These are phyloP conservation scores for Pulveroboletus sp. DNA, from an alignment of 768 basidiomycete species.

Conservation along the genomic window DNA sequence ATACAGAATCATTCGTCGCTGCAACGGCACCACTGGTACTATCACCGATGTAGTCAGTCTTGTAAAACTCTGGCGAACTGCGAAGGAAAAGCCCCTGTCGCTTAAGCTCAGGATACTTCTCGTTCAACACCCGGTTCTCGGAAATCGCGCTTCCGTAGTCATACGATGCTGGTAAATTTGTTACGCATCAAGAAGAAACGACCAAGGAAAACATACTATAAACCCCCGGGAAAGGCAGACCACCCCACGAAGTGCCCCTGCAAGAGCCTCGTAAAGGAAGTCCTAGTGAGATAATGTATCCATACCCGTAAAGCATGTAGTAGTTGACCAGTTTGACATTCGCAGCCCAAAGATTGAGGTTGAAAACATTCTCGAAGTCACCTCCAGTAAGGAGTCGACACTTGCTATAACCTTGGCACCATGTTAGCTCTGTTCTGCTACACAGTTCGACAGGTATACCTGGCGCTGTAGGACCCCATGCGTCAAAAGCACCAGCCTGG, in stretches of 20 bases:
- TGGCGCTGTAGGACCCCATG: slow-evolving; percentile 76
- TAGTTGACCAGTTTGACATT: slow-evolving; percentile 82
- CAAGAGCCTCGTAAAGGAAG: slow-evolving; percentile 1
- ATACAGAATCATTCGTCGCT: slow-evolving; percentile 46
- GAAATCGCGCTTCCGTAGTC: slow-evolving; percentile 76
- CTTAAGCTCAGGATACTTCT: slow-evolving; percentile 78
- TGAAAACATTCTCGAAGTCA: slow-evolving; percentile 77
- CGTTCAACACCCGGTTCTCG: slow-evolving; percentile 62
- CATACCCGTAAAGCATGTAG: slow-evolving; percentile 82
- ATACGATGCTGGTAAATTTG: slow-evolving; percentile 48
- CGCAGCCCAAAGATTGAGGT: slow-evolving; percentile 73
- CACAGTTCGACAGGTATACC: slow-evolving; percentile 32
- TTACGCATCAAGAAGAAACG: background rate
- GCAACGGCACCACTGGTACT: slow-evolving; percentile 47
- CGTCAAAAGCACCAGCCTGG: slow-evolving; percentile 77
- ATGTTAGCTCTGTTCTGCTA: slow-evolving; percentile 1
- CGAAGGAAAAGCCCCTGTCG: slow-evolving; percentile 76
- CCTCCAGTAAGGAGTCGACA: slow-evolving; percentile 69
- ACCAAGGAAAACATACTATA: slow-evolving; percentile 40
- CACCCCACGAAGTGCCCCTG: slow-evolving; percentile 87
- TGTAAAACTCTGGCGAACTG: slow-evolving; percentile 74
- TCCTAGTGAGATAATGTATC: background rate
- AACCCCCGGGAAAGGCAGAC: slow-evolving; percentile 73
- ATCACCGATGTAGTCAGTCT: slow-evolving; percentile 74
- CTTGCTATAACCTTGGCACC: slow-evolving; percentile 50